Base-by-base conservation (phyloP, 306 rosid genomes). In the Acacia acuminata region DNA sequence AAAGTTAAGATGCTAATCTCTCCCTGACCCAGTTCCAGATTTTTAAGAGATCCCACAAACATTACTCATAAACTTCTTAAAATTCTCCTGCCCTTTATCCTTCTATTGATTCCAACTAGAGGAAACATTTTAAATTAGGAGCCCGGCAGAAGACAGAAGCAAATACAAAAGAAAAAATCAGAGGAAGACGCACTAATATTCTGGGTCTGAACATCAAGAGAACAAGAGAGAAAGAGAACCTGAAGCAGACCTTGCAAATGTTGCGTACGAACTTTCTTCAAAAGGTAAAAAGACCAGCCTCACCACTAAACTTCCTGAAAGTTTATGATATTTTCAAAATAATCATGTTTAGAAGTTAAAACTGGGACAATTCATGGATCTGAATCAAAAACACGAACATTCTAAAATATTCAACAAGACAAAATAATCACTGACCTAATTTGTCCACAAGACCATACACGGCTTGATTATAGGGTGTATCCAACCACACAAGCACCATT, bases 191-290 rank as follows among this genome's bases (percentile, higher is more conserved):
- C 45, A 22, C 56, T 24, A 9, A 65, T 74, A 79, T 80, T 82
- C 34, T 3, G 7, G 14, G 20, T 55, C 67, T 6, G 48, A 24
- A 70, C 34, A 70, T 70, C 53, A 43, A 70, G 73, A 38, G 77
- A 75, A 78, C 65, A 80, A 82, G 90, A 85, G 83, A 81, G 94
- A 84, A 89, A 45, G 80, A 82, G 88, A 89, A 96, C 99, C 97
- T 93, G 99, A 96, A 61, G 94, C 97, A 79, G 91, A 96, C 97
- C 93, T 93, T 84, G 98, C 98, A 93, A 96, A 96, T 72, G 99
- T 87, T 71, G 94, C 77, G 56, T 85, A 96, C 44, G 98, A 89
- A 87, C 98, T 96, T 88, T 96, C 99, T 90, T 96, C 99, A 71
- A 93, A 96, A 82, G 98, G 98, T 89, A 96, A 94, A 87, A 96